Conservation (phyloP, 192 early-diverging fungal genomes). For the Gaertneriomyces sp. region DNA sequence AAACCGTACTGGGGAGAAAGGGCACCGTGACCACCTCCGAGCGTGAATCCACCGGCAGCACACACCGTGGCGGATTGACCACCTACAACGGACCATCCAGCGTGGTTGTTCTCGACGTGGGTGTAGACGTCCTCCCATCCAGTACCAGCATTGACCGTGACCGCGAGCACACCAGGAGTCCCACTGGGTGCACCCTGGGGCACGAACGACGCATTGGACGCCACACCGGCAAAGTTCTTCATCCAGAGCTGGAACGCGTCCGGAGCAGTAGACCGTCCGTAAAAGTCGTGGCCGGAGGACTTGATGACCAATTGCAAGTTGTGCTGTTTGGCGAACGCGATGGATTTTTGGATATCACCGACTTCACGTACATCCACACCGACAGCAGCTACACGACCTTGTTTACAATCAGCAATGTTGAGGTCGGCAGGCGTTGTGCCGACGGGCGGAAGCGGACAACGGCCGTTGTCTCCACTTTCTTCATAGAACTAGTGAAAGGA, state of each 20-base stretch:
- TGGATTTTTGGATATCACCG: too few species aligned
- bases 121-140: slow-evolving; percentile 33
- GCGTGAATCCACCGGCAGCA: slow-evolving; percentile 37
- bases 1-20: slow-evolving; percentile 9
- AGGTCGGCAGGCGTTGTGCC: too few species aligned
- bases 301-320: slow-evolving; percentile 52
- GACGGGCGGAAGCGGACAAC: too few species aligned
- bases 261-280: slow-evolving; percentile 44
- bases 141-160: slow-evolving; percentile 44
- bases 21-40: slow-evolving; percentile 35
- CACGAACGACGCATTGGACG: slow-evolving; percentile 9
- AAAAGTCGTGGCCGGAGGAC: slow-evolving; percentile 53
- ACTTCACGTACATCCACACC: too few species aligned
- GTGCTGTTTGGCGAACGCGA: slow-evolving; percentile 21
- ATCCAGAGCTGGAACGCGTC: slow-evolving; percentile 48
- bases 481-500: too few species aligned
- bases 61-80: slow-evolving; percentile 49
- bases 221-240: slow-evolving; percentile 37
- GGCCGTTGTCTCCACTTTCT: too few species aligned
- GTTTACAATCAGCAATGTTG: too few species aligned
- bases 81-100: slow-evolving; percentile 39
- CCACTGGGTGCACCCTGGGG: background rate
- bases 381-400: too few species aligned
- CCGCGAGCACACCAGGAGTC: background rate
- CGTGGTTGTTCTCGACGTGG: slow-evolving; percentile 27